Conservation (phyloP, 2,329 filamentous ascomycete genomes). For the Escovopsis sp. region DNA sequence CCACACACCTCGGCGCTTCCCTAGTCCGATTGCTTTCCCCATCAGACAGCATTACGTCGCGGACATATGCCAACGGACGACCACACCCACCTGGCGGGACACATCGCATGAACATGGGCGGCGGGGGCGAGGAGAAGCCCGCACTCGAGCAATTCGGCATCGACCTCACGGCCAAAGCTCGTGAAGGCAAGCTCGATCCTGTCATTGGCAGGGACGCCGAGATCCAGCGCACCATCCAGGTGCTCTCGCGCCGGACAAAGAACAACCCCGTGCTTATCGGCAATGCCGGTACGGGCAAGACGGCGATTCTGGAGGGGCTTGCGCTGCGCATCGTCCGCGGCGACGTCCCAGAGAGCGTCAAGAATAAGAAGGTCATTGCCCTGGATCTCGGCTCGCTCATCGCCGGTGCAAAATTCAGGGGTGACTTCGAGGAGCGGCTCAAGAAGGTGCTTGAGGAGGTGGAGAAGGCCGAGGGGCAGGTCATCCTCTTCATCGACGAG, state of each 20-base stretch:
- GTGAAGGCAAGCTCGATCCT: constrained; percentile 81
- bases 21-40: constrained; percentile 20
- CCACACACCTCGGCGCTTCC: constrained; percentile 5
- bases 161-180: constrained; percentile 74
- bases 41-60: constrained; percentile 17
- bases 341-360: constrained; percentile 90
- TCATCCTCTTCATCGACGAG: constrained; percentile 93
- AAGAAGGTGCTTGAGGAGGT: constrained; percentile 88
- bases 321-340: constrained; percentile 80
- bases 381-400: constrained; percentile 86
- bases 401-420: constrained; percentile 86
- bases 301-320: constrained; percentile 79
- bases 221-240: constrained; percentile 80
- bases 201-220: constrained; percentile 96
- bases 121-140: constrained; percentile 53
- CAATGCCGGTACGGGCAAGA: constrained; percentile 96
- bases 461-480: constrained; percentile 70
- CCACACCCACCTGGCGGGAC: constrained; percentile 85
- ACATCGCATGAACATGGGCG: constrained; percentile 81
- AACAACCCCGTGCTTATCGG: constrained; percentile 98
- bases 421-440: constrained; percentile 88
- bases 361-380: constrained; percentile 78
- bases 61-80: constrained; percentile 52
- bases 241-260: constrained; percentile 85
- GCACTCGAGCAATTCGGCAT: constrained; percentile 84